Conservation (phyloP, 306 rosid genomes). For the Pueraria montana region DNA sequence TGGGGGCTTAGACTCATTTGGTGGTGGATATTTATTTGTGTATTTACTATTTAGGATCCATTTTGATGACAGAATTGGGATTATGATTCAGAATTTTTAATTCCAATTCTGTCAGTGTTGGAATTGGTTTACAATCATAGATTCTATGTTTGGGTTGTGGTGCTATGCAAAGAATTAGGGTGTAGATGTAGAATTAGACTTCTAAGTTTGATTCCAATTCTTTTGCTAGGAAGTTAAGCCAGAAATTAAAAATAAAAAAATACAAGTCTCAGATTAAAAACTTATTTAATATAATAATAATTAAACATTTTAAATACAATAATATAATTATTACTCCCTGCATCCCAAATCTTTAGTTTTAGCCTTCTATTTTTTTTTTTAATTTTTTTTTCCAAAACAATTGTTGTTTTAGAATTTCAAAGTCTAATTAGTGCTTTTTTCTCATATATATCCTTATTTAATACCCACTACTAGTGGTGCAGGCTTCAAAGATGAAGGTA, state of each 20-base stretch:
- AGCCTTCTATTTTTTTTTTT: no score
- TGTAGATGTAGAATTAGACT: not conserved
- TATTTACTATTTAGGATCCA: not conserved
- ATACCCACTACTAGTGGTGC: no score
- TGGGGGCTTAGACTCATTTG: not conserved
- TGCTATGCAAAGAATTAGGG: not conserved
- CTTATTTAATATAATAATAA: not conserved
- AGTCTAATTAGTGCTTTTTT: no score
- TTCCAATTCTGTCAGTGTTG: constrained; percentile 1
- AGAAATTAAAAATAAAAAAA: not conserved
- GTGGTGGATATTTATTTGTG: not conserved
- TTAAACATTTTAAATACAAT: not conserved
- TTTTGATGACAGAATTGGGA: not conserved
- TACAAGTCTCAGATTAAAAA: constrained; percentile 1
- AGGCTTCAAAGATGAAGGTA: no score
- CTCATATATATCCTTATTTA: no score
- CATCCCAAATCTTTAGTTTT: no score
- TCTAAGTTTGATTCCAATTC: constrained; percentile 2
- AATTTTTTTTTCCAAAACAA: no score
- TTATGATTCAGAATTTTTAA: not conserved
- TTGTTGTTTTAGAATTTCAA: no score
- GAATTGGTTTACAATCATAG: constrained; percentile 19
- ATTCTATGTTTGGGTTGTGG: constrained; percentile 1
- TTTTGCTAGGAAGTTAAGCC: constrained; percentile 14
- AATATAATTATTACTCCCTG: not conserved